A percentile compares a stretch with the other conserved stretches of the same genome.
These are phyloP conservation scores for Rhodamnia rubescens DNA, from an alignment of 345 rosid genomes.

Conservation along the genomic window DNA sequence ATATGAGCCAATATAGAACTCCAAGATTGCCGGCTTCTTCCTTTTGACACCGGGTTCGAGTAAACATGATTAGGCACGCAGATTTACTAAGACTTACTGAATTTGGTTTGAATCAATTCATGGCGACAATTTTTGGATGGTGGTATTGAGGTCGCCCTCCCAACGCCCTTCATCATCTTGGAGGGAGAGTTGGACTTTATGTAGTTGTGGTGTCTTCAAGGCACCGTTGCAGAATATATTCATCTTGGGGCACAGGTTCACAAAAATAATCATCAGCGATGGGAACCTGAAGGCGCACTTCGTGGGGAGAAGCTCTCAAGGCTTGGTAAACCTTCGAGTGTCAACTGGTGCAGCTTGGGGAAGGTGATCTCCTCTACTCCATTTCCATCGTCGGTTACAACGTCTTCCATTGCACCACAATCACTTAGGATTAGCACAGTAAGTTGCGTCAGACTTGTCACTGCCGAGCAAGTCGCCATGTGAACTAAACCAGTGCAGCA, in stretches of 20 bases:
- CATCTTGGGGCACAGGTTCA: not conserved
- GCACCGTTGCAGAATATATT: not conserved
- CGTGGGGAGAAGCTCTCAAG: not conserved
- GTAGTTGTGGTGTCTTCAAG: not conserved
- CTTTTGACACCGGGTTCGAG: rapidly evolving
- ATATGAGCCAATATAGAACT: not conserved
- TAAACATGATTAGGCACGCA: not conserved
- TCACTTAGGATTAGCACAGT: rapidly evolving
- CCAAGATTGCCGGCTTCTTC: not conserved
- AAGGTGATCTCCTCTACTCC: not conserved
- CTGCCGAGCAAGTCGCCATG: not conserved
- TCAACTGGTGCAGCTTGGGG: rapidly evolving
- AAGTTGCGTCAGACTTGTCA: not conserved
- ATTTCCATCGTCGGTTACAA: not conserved
- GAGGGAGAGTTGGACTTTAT: rapidly evolving
- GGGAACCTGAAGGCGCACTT: not conserved
- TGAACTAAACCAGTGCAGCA: not conserved
- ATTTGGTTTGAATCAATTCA: rapidly evolving
- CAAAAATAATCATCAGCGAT: rapidly evolving
- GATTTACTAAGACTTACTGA: not conserved
- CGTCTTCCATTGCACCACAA: not conserved
- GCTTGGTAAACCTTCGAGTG: not conserved
- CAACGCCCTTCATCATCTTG: rapidly evolving
- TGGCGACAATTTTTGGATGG: not conserved
- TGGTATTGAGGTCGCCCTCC: not conserved